phyloP scores from a whole-genome alignment of 139 green algal species.

The Haematococcus sp. region DNA sequence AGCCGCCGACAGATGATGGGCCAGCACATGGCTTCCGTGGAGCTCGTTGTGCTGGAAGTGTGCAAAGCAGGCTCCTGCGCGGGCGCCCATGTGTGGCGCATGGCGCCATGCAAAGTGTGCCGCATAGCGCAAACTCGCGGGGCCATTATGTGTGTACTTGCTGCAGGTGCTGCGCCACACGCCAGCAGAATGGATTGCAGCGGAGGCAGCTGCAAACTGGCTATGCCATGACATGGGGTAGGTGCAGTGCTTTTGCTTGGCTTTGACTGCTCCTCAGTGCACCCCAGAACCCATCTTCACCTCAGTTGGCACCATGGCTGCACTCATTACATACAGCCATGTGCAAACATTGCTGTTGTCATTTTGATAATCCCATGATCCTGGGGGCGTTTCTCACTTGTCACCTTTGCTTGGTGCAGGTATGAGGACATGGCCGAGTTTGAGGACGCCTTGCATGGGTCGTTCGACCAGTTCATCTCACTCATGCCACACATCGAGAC shows the following conservation, averaged over 20 bases:
- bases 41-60: too few relatives aligned
- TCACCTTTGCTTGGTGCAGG: conserved; percentile 11
- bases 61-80: too few relatives aligned
- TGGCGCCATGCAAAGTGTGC: too few relatives aligned
- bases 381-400: background rate
- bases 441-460: conserved; percentile 64
- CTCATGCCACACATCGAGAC: conserved; percentile 56
- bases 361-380: too few relatives aligned
- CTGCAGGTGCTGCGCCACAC: conserved; percentile 2
- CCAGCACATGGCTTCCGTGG: too few relatives aligned
- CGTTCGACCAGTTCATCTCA: conserved; percentile 56
- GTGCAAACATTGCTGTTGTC: too few relatives aligned
- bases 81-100: too few relatives aligned
- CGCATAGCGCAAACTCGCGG: too few relatives aligned
- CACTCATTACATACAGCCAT: too few relatives aligned
- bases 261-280: conserved; percentile 1
- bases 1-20: too few relatives aligned
- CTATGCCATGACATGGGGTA: conserved; percentile 21
- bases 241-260: background rate
- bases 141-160: background rate
- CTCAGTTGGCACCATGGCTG: too few relatives aligned
- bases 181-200: conserved; percentile 21
- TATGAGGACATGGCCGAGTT: conserved; percentile 74
- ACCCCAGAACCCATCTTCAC: too few relatives aligned
- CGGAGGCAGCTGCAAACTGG: conserved; percentile 17